Evolutionary conservation across 225 moss, liverwort and hornwort species (phyloP).

Genomic region (Neckera pumila): DNA sequence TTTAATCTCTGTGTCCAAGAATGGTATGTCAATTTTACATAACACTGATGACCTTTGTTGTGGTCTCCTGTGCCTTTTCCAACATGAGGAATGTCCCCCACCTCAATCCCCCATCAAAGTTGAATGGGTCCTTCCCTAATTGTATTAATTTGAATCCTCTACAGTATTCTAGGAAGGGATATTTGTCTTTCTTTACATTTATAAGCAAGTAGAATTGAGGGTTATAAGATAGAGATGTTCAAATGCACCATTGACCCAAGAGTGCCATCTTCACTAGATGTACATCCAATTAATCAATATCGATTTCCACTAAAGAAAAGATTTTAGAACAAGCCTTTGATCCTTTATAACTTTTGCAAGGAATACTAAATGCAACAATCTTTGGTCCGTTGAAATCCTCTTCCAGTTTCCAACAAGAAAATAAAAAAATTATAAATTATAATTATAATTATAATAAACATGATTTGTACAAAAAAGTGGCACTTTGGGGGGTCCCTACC

Average conservation of each 20-base stretch:
- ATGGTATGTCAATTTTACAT: background rate
- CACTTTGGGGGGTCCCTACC: fast-evolving
- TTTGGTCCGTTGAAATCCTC: background rate
- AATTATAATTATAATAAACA: background rate
- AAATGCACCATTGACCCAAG: fast-evolving
- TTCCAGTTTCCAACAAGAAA: background rate
- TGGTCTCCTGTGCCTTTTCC: fast-evolving
- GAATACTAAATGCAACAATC: background rate
- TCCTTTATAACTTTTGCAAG: background rate
- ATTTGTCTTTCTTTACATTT: fast-evolving
- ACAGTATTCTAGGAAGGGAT: background rate
- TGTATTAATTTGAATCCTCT: fast-evolving
- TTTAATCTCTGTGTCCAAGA: background rate
- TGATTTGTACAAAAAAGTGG: background rate
- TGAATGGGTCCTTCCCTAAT: fast-evolving
- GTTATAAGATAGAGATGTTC: fast-evolving
- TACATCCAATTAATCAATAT: background rate
- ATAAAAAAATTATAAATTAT: background rate
- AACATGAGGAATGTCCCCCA: background rate
- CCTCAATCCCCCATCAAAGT: no score
- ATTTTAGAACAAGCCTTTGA: no score
- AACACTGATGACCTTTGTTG: background rate
- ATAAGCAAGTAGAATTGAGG: fast-evolving
- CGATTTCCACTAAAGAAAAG: fast-evolving
- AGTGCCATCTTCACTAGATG: background rate